Conservation (phyloP, 139 green algal species). For the Tetradesmus lagerheimii region DNA sequence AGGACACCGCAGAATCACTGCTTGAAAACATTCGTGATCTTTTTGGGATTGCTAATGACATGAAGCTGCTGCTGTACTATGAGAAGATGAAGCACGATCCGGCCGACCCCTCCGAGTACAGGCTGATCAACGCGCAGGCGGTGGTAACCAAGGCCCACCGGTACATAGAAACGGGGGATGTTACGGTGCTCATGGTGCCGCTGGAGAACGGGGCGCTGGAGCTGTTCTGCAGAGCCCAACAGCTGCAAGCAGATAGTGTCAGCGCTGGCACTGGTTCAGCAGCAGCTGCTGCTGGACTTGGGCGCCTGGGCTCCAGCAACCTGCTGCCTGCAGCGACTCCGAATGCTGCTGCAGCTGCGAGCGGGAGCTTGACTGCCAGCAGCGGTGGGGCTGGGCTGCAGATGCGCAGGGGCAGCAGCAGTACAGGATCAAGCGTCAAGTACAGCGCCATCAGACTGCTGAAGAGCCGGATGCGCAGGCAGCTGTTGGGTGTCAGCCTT, state of each 20-base stretch:
- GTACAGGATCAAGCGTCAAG: not conserved
- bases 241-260: no score
- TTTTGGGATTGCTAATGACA: not conserved
- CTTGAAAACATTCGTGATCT: not conserved
- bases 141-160: not conserved
- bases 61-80: not conserved
- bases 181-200: not conserved
- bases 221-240: not conserved
- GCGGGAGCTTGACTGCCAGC: conserved; percentile 9
- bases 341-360: no score
- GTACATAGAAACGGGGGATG: not conserved
- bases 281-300: no score
- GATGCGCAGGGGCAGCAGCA: not conserved
- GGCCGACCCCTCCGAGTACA: not conserved
- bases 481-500: not conserved
- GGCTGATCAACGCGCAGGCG: not conserved
- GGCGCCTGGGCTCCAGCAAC: no score
- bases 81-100: not conserved
- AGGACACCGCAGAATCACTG: not conserved
- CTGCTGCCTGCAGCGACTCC: no score
- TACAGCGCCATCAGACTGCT: not conserved
- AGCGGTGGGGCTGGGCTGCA: conserved; percentile 48
- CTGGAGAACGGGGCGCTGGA: not conserved
- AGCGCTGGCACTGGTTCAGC: no score
- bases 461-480: not conserved